A percentile compares a stretch with the other conserved stretches of the same genome.
phyloP scores from a whole-genome alignment of 495 filamentous ascomycete species.

The Aspergillus affinis region DNA sequence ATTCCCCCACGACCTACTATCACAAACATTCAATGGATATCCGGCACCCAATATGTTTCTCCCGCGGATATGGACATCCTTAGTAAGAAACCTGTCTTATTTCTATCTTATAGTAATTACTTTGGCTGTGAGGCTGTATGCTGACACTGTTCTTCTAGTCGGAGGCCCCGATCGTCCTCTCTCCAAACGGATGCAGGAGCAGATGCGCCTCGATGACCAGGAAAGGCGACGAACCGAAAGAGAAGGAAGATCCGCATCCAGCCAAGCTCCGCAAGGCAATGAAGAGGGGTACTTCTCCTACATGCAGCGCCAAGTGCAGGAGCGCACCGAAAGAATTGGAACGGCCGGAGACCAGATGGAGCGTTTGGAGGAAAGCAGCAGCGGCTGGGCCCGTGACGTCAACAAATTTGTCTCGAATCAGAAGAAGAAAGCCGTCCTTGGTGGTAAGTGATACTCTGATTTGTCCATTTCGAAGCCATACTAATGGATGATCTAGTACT shows the following conservation, averaged over 20 bases:
- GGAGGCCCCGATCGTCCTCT: slow-evolving; percentile 85
- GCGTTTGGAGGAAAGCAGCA: slow-evolving; percentile 71
- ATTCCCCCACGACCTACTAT: slow-evolving; percentile 89
- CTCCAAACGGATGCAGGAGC: slow-evolving; percentile 72
- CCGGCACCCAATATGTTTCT: slow-evolving; percentile 88
- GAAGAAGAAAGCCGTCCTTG: slow-evolving; percentile 78
- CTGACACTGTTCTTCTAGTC: slow-evolving; percentile 43
- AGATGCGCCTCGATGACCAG: slow-evolving; percentile 58
- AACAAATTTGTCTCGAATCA: slow-evolving; percentile 80
- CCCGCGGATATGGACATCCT: slow-evolving; percentile 88
- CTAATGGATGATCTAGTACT: slow-evolving; percentile 28
- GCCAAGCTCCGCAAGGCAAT: slow-evolving; percentile 23
- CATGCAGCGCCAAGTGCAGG: slow-evolving; percentile 80
- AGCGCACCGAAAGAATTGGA: slow-evolving; percentile 82
- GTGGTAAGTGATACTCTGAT: slow-evolving; percentile 41
- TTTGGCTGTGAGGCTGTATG: slow-evolving; percentile 13
- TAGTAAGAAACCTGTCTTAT: slow-evolving; percentile 39
- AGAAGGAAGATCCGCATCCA: slow-evolving; percentile 31
- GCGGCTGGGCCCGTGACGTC: slow-evolving; percentile 81
- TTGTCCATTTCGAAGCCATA: not conserved
- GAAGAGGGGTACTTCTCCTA: slow-evolving; percentile 66
- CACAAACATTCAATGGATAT: slow-evolving; percentile 92
- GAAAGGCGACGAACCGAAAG: slow-evolving; percentile 50
- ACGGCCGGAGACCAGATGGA: slow-evolving; percentile 84
- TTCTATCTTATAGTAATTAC: not conserved